Evolutionary conservation across 2,329 filamentous ascomycete genomes (phyloP).

Genomic region (Fusarium nelsonii): DNA sequence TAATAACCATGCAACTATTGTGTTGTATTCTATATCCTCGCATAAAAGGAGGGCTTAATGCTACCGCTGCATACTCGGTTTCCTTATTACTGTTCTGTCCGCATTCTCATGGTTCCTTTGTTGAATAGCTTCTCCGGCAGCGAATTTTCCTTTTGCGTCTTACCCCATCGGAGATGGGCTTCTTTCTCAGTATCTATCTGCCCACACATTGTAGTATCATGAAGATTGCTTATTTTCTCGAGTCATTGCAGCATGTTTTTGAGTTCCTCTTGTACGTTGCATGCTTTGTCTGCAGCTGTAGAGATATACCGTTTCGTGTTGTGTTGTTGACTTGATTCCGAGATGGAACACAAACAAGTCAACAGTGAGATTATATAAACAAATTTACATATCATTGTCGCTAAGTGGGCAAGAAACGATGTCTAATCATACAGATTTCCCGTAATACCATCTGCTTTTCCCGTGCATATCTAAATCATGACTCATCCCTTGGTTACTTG

Average conservation of each 20-base stretch:
- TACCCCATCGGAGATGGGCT: conserved; percentile 12
- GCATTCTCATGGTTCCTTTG: conserved; percentile 39
- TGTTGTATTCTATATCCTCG: conserved; percentile 18
- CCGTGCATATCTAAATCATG: conserved; percentile 11
- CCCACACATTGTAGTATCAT: conserved; percentile 35
- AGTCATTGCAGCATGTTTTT: conserved; percentile 21
- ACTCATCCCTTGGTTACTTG: conserved; percentile 64
- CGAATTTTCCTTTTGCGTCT: conserved; percentile 34
- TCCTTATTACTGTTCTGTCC: conserved; percentile 33
- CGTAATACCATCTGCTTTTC: conserved; percentile 9
- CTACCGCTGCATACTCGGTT: conserved; percentile 39
- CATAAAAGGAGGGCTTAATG: conserved; percentile 32
- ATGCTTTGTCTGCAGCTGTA: conserved; percentile 17
- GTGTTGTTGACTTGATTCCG: conserved; percentile 6
- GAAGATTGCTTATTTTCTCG: conserved; percentile 29
- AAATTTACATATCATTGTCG: conserved; percentile 34
- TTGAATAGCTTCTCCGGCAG: conserved; percentile 44
- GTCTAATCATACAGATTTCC: conserved; percentile 33
- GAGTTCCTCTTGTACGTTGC: conserved; percentile 1
- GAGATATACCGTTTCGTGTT: conserved; percentile 18
- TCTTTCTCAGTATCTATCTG: conserved; percentile 32
- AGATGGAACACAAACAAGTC: conserved; percentile 6
- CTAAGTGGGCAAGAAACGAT: conserved; percentile 39
- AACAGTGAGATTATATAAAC: conserved; percentile 22
- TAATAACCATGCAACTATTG: conserved; percentile 47